Evolutionary conservation across 352 stramenopile genomes (phyloP).

Genomic region (Thalassiosira oceanica): DNA sequence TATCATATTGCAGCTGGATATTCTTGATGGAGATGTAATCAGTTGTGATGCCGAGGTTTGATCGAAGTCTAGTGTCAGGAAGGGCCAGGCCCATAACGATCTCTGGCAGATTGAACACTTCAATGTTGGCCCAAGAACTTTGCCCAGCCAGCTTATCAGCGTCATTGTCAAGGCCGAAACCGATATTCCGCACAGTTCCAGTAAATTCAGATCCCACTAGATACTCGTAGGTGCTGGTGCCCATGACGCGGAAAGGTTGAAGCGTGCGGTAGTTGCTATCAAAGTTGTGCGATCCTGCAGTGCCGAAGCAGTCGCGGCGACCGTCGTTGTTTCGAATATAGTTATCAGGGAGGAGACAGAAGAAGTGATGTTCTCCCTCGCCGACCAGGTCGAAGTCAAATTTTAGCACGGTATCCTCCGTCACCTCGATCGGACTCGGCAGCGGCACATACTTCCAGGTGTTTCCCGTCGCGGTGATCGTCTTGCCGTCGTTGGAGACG

Average conservation of each 20-base stretch:
- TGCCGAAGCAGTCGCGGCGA: conserved; percentile 6
- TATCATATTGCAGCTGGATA: not conserved
- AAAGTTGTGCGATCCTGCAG: conserved; percentile 2
- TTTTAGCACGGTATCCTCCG: conserved; percentile 9
- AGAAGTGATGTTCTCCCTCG: conserved; percentile 3
- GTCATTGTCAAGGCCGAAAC: conserved; percentile 14
- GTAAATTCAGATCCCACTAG: conserved; percentile 9
- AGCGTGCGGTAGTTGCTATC: not conserved
- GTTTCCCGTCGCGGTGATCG: conserved; percentile 56
- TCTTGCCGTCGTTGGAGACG: conserved; percentile 74
- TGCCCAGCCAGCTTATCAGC: not conserved
- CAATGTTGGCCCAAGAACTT: conserved; percentile 17
- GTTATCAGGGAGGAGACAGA: conserved; percentile 12
- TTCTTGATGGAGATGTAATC: conserved; percentile 8
- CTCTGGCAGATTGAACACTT: conserved; percentile 9
- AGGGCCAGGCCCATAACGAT: conserved; percentile 1
- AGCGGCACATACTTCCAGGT: conserved; percentile 59
- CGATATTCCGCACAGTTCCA: conserved; percentile 4
- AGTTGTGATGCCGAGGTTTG: too few relatives aligned
- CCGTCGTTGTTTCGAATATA: conserved; percentile 4
- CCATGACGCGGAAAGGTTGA: not conserved
- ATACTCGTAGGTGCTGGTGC: conserved; percentile 3
- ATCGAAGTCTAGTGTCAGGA: too few relatives aligned
- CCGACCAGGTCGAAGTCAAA: conserved; percentile 14
- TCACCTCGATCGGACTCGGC: conserved; percentile 29